phyloP scores from a whole-genome alignment of 116 monocot species.

The Thalassia testudinum region DNA sequence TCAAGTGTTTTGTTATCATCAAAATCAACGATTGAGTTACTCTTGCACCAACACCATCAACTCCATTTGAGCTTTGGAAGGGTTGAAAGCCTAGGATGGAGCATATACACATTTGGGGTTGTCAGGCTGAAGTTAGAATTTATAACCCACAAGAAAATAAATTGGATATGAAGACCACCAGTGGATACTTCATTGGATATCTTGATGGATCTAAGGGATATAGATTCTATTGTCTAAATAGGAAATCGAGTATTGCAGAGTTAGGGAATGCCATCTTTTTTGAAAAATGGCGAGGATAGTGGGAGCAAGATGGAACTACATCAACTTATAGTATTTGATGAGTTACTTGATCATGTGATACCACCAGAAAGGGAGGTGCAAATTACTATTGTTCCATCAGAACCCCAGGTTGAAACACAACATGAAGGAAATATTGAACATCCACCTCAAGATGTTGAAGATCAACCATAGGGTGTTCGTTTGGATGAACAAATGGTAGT shows the following conservation, averaged over 20 bases:
- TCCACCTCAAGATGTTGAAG: too few species aligned
- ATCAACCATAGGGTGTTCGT: too few species aligned
- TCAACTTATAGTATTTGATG: too few species aligned
- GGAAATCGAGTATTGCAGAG: constrained; percentile 2
- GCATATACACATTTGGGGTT: constrained; percentile 10
- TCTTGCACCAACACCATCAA: too few species aligned
- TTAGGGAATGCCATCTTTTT: constrained; percentile 5
- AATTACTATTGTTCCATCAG: too few species aligned
- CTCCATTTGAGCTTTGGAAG: constrained; percentile 1
- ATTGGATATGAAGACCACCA: background rate
- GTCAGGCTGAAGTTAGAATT: constrained; percentile 8
- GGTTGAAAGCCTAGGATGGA: constrained; percentile 1
- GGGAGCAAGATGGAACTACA: background rate
- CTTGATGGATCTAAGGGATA: constrained; percentile 7
- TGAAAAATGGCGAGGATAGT: constrained; percentile 6
- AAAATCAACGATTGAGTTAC: too few species aligned
- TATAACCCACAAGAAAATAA: constrained; percentile 4
- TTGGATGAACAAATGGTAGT: too few species aligned
- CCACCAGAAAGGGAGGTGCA: too few species aligned
- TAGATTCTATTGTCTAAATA: constrained; percentile 7
- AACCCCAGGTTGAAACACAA: too few species aligned
- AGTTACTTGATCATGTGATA: too few species aligned
- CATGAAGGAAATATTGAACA: too few species aligned
- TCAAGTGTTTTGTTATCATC: too few species aligned
- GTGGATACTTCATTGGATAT: constrained; percentile 11